Evolutionary conservation across 2,329 filamentous ascomycete species (phyloP), one percentile per base, ranked within the genome.

Genomic region (Colletotrichum sp.): DNA sequence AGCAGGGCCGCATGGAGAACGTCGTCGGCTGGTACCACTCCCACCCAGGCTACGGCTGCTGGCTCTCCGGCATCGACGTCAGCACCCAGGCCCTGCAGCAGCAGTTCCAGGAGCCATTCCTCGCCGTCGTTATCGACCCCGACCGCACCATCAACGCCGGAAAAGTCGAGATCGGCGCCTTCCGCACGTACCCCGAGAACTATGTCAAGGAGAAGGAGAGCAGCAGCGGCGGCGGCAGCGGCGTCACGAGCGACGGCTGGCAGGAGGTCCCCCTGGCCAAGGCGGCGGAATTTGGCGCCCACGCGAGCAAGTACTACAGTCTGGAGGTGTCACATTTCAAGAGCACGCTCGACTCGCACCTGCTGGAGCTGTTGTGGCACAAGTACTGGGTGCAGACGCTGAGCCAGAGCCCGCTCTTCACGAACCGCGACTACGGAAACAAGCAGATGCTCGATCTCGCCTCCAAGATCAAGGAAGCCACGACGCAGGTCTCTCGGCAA

Each of bases 371-470:
- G 67, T 89, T 99, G 34, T 99, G 97, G 97, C 98, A 98, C 88
- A 99, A 99, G 85, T 99, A 99, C 88, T 98, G 96, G 97, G 96
- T 98, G 39, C 95, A 98, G 82, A 99, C 97, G 7, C 91, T 99
- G 24, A 98, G 95, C 36, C 95, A 98, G 80, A 97, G 93, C 80
- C 96, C 96, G 26, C 90, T 98, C 6, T 93, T 98, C 80, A 96
- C 95, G 72, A 99, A 98, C 82, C 94, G 96, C 78, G 96, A 98
- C 80, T 99, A 96, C 82, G 94, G 93, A 68, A 98, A 94, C 81
- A 97, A 96, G 84, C 96, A 98, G 85, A 97, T 99, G 86, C 88
- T 93, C 65, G 97, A 99, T 84, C 88, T 99, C 59, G 94, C 94
- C 55, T 92, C 92, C 78, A 98, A 98, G 87, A 93, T 98, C 79